These are phyloP conservation scores for Saposhnikovia divaricata DNA, from an alignment of 129 eudicot species.

Conservation along the genomic window DNA sequence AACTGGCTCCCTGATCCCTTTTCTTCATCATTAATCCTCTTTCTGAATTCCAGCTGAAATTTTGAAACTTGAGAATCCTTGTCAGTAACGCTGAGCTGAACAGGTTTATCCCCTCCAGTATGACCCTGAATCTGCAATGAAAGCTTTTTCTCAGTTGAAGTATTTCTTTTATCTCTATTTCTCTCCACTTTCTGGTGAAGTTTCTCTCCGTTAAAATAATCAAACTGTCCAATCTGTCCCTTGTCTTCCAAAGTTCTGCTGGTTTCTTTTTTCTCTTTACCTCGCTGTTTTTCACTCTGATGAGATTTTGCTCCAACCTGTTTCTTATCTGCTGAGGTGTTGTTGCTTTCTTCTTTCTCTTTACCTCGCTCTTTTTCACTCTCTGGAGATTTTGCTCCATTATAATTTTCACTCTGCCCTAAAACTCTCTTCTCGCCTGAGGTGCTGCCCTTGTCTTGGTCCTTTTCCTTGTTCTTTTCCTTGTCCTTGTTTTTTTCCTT, in stretches of 20 bases:
- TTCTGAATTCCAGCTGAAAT: constrained; percentile 46
- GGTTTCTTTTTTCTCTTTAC: constrained; percentile 17
- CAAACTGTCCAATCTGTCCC: constrained; percentile 18
- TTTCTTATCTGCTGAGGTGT: constrained; percentile 30
- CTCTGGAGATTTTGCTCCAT: constrained; percentile 15
- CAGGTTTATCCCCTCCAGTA: constrained; percentile 30
- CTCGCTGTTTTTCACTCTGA: neutral
- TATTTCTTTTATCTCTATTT: constrained; percentile 12
- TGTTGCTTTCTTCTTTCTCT: constrained; percentile 25
- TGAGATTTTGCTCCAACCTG: neutral
- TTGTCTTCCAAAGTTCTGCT: constrained; percentile 35
- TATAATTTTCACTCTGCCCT: constrained; percentile 12
- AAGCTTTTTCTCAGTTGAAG: constrained; percentile 17
- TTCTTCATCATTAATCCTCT: constrained; percentile 50
- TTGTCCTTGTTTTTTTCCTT: constrained; percentile 61
- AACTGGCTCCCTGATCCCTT: constrained; percentile 44
- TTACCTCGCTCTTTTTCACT: constrained; percentile 5
- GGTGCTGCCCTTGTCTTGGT: constrained; percentile 27
- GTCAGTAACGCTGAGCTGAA: constrained; percentile 13
- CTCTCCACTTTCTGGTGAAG: constrained; percentile 27
- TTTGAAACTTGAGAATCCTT: constrained; percentile 31
- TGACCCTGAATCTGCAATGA: constrained; percentile 22
- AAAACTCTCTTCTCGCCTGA: constrained; percentile 18
- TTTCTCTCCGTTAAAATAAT: constrained; percentile 27
- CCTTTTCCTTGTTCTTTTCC: constrained; percentile 29